phyloP scores from a whole-genome alignment of 805 yeast species.

The Yarrowia sp. region DNA sequence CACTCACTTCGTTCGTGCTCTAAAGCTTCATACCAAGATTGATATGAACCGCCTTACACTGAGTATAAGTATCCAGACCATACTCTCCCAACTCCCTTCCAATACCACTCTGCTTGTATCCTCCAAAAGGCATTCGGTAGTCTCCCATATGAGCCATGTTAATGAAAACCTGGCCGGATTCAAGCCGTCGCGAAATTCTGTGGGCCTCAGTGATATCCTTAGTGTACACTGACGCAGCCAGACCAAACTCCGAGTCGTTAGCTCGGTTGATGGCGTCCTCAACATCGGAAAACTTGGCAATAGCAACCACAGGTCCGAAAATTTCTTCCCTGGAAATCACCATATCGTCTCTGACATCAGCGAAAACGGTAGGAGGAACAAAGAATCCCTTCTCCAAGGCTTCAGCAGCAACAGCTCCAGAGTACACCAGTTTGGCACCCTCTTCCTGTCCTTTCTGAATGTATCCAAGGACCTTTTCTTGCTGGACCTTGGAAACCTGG shows the following conservation, averaged over 20 bases:
- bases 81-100: conserved; percentile 81
- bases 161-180: conserved; percentile 69
- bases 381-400: conserved; percentile 54
- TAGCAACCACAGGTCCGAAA: conserved; percentile 84
- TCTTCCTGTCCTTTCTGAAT: conserved; percentile 74
- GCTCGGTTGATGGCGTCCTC: conserved; percentile 69
- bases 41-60: conserved; percentile 73
- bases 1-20: not conserved
- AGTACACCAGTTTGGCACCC: conserved; percentile 79
- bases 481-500: conserved; percentile 77
- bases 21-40: conserved; percentile 46
- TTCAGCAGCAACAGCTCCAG: conserved; percentile 60
- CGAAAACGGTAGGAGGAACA: conserved; percentile 73
- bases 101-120: conserved; percentile 73
- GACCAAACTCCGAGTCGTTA: conserved; percentile 75
- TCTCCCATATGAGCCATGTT: conserved; percentile 72
- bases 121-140: conserved; percentile 74
- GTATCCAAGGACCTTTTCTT: conserved; percentile 69
- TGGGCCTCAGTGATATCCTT: conserved; percentile 64
- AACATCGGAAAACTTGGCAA: conserved; percentile 61
- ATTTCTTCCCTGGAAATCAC: conserved; percentile 76
- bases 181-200: conserved; percentile 55
- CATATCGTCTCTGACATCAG: conserved; percentile 65
- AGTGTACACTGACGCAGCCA: conserved; percentile 81
- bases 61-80: conserved; percentile 69